Evolutionary conservation across 1,139 yeast species (phyloP).

Genomic region (Protomyces macrosporus): DNA sequence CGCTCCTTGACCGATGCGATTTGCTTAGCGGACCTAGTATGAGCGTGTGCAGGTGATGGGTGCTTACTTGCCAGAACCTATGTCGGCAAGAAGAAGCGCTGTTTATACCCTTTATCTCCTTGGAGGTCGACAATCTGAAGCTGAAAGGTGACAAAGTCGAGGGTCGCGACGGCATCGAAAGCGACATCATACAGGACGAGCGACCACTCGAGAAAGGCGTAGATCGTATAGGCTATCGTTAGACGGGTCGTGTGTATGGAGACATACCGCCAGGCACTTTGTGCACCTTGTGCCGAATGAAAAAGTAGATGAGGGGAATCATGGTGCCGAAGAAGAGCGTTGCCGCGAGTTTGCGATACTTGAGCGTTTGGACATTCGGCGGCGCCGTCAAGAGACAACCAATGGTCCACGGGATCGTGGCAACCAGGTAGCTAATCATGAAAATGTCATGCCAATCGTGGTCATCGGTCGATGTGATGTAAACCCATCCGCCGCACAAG

Average conservation of each 20-base stretch:
- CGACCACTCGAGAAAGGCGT: conserved; percentile 93
- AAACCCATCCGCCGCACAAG: conserved; percentile 98
- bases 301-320: conserved; percentile 80
- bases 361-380: conserved; percentile 46
- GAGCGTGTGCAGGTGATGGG: background rate
- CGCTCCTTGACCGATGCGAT: too few relatives aligned
- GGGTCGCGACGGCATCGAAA: conserved; percentile 73
- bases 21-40: too few relatives aligned
- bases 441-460: conserved; percentile 94
- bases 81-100: background rate
- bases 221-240: conserved; percentile 67
- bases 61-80: background rate
- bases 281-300: conserved; percentile 88
- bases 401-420: conserved; percentile 88
- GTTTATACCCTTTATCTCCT: conserved; percentile 33
- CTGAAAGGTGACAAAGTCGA: conserved; percentile 60
- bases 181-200: conserved; percentile 74
- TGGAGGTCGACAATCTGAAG: conserved; percentile 44
- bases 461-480: conserved; percentile 92
- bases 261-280: conserved; percentile 58
- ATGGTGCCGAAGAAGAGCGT: conserved; percentile 61
- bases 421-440: conserved; percentile 81
- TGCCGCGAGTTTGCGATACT: conserved; percentile 53
- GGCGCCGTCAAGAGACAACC: conserved; percentile 55
- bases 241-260: background rate